A percentile compares a stretch with the other conserved stretches of the same genome.
These are phyloP conservation scores for Leccinellum luteum DNA, from an alignment of 768 basidiomycete species.

Conservation along the genomic window DNA sequence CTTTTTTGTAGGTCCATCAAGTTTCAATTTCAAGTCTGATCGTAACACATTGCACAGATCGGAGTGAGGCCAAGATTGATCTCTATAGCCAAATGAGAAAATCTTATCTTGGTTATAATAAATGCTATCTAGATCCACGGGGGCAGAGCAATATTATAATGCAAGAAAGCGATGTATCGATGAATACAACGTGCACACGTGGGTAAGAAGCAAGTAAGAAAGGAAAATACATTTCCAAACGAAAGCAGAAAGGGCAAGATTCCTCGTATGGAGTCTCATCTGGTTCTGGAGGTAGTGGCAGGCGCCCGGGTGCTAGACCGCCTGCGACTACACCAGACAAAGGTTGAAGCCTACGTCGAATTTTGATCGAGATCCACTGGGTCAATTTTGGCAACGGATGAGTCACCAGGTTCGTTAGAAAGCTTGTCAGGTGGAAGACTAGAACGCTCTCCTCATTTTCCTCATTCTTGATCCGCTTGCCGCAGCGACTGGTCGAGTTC, in stretches of 20 bases:
- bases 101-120: slow-evolving; percentile 1
- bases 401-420: not conserved
- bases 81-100: not conserved
- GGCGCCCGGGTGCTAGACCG: slow-evolving; percentile 8
- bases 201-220: not conserved
- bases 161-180: not conserved
- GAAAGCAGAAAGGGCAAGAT: not conserved
- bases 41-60: not conserved
- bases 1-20: not conserved
- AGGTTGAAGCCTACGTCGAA: slow-evolving; percentile 5
- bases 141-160: not conserved
- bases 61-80: not conserved
- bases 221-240: not conserved
- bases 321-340: no score
- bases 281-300: slow-evolving; percentile 18
- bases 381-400: not conserved
- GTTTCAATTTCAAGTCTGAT: not conserved
- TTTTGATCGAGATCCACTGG: slow-evolving; percentile 3
- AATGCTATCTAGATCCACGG: not conserved
- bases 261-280: not conserved
- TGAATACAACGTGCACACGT: not conserved
- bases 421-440: slow-evolving; percentile 19
- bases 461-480: slow-evolving; percentile 8
- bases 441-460: not conserved
- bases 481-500: not conserved